phyloP scores from a whole-genome alignment of 176 grass and related monocot species.

The Triticum aestivum region DNA sequence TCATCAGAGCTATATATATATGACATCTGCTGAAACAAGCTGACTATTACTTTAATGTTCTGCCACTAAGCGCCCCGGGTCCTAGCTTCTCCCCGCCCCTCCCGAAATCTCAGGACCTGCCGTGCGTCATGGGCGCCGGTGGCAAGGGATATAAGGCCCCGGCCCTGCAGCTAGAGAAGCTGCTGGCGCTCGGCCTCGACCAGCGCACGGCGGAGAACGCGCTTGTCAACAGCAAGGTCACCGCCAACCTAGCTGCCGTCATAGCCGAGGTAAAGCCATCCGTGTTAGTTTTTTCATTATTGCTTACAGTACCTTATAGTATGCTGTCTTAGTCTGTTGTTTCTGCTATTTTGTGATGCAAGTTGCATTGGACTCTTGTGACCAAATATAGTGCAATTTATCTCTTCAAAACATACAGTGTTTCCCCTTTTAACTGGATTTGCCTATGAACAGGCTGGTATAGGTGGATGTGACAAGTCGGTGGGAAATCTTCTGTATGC shows the following conservation, averaged over 20 bases:
- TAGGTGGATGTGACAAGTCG: constrained; percentile 58
- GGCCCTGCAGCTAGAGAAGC: constrained; percentile 27
- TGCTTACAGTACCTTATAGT: no score
- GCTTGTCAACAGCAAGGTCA: constrained; percentile 83
- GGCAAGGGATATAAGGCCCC: no score
- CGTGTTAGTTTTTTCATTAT: no score
- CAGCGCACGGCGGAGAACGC: constrained; percentile 76
- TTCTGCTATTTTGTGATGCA: neutral
- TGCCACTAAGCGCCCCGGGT: no score
- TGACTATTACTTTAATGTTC: no score
- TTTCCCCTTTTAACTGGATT: constrained; percentile 16
- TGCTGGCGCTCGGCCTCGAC: constrained; percentile 80
- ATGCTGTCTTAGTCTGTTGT: neutral
- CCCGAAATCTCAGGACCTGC: no score
- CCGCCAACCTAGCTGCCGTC: constrained; percentile 66
- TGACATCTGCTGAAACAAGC: no score
- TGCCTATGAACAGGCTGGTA: constrained; percentile 55
- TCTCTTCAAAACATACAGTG: neutral
- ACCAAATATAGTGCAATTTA: neutral
- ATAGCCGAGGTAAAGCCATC: constrained; percentile 55
- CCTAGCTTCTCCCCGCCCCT: no score
- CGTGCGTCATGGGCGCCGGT: no score
- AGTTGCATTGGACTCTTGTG: neutral
- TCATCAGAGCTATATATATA: no score
- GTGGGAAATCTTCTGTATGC: constrained; percentile 77